A percentile compares a stretch with the other conserved stretches of the same genome.
Conservation (phyloP, 2,329 filamentous ascomycete species). For the Raffaelea deltoideospora region DNA sequence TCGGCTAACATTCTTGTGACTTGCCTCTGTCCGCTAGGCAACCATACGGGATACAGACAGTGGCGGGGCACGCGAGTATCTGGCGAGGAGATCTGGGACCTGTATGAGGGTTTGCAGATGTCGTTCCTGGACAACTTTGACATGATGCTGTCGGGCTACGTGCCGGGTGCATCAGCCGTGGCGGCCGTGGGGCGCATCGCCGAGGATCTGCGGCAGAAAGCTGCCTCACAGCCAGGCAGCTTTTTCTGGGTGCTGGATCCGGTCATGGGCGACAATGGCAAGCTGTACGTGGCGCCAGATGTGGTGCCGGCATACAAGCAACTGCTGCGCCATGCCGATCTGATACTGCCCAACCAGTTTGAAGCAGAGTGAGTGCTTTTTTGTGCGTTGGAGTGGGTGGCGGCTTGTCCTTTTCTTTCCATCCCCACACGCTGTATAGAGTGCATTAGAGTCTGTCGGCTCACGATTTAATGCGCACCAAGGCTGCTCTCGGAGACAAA, state of each 20-base stretch:
- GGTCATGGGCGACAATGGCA: constrained; percentile 94
- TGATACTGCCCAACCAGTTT: constrained; percentile 93
- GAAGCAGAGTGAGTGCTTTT: constrained; percentile 60
- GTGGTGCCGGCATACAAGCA: constrained; percentile 82
- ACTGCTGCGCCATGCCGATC: constrained; percentile 65
- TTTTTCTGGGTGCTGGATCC: constrained; percentile 98
- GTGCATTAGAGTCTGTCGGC: no score
- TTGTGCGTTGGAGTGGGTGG: neutral
- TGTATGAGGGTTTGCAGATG: constrained; percentile 73
- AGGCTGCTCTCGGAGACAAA: constrained; percentile 75
- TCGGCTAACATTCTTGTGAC: no score
- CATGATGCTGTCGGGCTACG: constrained; percentile 88
- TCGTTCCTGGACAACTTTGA: constrained; percentile 81
- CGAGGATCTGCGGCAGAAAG: constrained; percentile 57
- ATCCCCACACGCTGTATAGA: no score
- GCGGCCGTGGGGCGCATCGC: constrained; percentile 74
- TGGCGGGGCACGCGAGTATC: constrained; percentile 73
- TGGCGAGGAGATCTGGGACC: constrained; percentile 65
- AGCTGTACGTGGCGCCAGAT: constrained; percentile 79
- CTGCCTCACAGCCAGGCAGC: constrained; percentile 48
- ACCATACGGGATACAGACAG: constrained; percentile 85
- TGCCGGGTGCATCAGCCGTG: constrained; percentile 74
- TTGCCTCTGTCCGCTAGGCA: constrained; percentile 62
- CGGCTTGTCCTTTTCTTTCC: neutral
- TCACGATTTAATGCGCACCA: no score